Evolutionary conservation across 164 flowering plant species (phyloP).

Genomic region (Vitis labrusca): DNA sequence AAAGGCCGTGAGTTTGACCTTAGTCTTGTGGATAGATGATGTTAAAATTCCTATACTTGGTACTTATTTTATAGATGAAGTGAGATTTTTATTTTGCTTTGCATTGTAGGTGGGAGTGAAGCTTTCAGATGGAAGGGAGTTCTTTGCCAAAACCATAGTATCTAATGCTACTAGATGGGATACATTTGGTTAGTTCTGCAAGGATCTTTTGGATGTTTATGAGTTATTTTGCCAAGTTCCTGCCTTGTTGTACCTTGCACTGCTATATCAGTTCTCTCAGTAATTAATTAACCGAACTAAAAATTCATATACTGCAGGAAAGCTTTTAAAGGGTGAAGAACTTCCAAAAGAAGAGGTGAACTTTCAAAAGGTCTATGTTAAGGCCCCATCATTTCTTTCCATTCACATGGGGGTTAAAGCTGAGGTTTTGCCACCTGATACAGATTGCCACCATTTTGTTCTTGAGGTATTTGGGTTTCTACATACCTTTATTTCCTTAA

Average conservation of each 20-base stretch:
- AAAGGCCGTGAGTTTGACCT: slow-evolving; percentile 74
- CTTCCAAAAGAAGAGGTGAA: slow-evolving; percentile 88
- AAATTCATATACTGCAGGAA: slow-evolving; percentile 43
- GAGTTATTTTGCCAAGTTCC: background rate
- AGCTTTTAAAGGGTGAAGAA: slow-evolving; percentile 62
- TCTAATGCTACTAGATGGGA: slow-evolving; percentile 99
- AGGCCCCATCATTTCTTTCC: slow-evolving; percentile 98
- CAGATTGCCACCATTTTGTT: slow-evolving; percentile 97
- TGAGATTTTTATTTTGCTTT: slow-evolving; percentile 7
- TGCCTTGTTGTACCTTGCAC: background rate
- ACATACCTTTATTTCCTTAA: background rate
- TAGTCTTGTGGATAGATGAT: background rate
- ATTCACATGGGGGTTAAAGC: slow-evolving; percentile 96
- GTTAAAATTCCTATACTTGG: background rate
- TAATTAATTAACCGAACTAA: background rate
- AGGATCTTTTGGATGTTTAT: slow-evolving; percentile 4
- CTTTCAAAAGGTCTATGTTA: slow-evolving; percentile 82
- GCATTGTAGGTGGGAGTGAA: slow-evolving; percentile 77
- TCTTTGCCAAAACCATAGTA: slow-evolving; percentile 75
- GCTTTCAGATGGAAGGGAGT: slow-evolving; percentile 86
- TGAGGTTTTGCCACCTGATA: slow-evolving; percentile 79
- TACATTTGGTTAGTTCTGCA: slow-evolving; percentile 76
- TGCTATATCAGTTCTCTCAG: background rate
- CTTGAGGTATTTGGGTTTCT: slow-evolving; percentile 68
- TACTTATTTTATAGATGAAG: background rate